Evolutionary conservation across 441 rosid species (phyloP).

Genomic region (Adansonia rubrostipa): DNA sequence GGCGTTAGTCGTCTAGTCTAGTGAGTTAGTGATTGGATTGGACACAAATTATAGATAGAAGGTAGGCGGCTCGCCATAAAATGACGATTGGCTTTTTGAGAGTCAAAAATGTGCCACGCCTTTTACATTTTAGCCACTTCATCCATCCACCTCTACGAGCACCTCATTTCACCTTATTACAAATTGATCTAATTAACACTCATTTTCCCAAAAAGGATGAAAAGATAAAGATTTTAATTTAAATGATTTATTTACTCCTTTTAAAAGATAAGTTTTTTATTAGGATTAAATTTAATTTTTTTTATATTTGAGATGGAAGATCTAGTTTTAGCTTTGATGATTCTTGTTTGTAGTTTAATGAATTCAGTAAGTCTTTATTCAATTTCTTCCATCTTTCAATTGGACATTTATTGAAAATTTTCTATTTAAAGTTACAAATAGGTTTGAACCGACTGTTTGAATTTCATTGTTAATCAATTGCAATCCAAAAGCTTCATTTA

Average conservation of each 20-base stretch:
- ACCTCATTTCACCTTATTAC: neutral
- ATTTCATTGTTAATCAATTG: constrained; percentile 1
- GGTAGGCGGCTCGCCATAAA: constrained; percentile 10
- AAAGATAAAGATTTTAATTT: too few species aligned
- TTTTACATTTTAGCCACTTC: constrained; percentile 9
- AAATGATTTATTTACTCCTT: too few species aligned
- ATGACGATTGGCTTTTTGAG: neutral
- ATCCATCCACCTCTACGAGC: neutral
- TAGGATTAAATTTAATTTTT: too few species aligned
- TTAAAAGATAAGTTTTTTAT: too few species aligned
- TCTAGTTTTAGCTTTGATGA: neutral
- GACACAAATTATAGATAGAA: neutral
- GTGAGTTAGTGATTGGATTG: neutral
- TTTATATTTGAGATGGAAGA: neutral
- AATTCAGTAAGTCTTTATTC: neutral
- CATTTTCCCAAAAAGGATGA: too few species aligned
- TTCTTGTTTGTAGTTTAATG: neutral
- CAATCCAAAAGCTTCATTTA: neutral
- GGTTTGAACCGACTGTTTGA: neutral
- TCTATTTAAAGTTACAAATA: neutral
- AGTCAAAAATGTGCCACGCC: constrained; percentile 23
- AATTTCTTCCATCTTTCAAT: neutral
- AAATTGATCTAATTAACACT: too few species aligned
- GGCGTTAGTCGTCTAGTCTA: neutral
- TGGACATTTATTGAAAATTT: neutral